Evolutionary conservation across 2,329 filamentous ascomycete species (phyloP).

Genomic region (Fusarium chlamydosporum): DNA sequence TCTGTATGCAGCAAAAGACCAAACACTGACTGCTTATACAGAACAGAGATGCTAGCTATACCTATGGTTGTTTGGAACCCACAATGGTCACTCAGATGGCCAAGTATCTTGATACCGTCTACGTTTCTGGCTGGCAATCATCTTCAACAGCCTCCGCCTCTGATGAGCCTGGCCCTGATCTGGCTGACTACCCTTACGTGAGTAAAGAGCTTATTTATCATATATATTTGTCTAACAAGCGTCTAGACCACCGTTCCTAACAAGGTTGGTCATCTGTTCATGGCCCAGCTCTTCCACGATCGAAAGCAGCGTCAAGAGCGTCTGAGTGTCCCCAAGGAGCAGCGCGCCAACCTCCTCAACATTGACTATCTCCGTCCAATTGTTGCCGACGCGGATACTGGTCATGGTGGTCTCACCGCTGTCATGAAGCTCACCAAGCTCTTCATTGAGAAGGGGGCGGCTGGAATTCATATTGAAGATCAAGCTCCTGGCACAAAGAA

Average conservation of each 20-base stretch:
- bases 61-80: constrained; percentile 96
- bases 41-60: constrained; percentile 89
- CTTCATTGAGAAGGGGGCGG: constrained; percentile 95
- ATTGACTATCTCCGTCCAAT: constrained; percentile 96
- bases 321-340: constrained; percentile 78
- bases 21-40: constrained; percentile 55
- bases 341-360: constrained; percentile 81
- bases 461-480: constrained; percentile 98
- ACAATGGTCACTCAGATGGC: constrained; percentile 99
- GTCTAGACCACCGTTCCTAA: constrained; percentile 93
- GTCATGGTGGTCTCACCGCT: constrained; percentile 96
- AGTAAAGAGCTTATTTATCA: constrained; percentile 53
- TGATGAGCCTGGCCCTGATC: constrained; percentile 96
- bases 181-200: constrained; percentile 96
- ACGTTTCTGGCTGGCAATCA: constrained; percentile 98
- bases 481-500: constrained; percentile 99
- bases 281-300: constrained; percentile 99
- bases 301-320: constrained; percentile 98
- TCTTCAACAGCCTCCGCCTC: constrained; percentile 95
- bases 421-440: constrained; percentile 99
- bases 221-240: constrained; percentile 49
- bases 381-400: constrained; percentile 96
- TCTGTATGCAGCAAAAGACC: not conserved
- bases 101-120: constrained; percentile 98
- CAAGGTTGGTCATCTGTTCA: constrained; percentile 97